Evolutionary conservation across 208 protist species (phyloP), one percentile per base, ranked within the genome.

Genomic region (Novymonas esmeraldas): DNA sequence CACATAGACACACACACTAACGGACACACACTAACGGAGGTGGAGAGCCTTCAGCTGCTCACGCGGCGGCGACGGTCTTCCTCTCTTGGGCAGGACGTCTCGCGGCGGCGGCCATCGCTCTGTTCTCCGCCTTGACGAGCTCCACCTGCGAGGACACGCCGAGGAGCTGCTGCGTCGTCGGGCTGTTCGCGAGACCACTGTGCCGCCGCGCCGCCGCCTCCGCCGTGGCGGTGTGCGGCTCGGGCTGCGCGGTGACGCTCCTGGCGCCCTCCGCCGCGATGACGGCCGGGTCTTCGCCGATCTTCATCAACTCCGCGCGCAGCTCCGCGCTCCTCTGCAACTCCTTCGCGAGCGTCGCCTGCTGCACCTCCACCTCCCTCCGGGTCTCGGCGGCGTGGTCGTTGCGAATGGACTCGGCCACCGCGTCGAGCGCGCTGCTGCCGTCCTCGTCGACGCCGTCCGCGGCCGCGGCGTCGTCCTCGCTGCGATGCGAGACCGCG

Each of bases 401-500:
- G 41, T 70, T 61, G 38, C 45, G 65, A 52, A 84, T 76, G 10
- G 79, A 84, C 74, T 77, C 56, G 31, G 68, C 74, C 20, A 81
- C 63, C 18, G 14, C 60, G 29, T 76, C 74, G 16, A 84, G 41
- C 39, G 64, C 34, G 14, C 68, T 67, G 26, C 60, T 61, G 33
- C 60, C 65, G 59, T 61, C 64, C 10, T 77, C 70, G 11, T 54
- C 55, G 18, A 36, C 58, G n/a, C 31, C 46, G 24, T 48, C 42
- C 14, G 31, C 60, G 45, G 46, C 48, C 11, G 26, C 63, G 13
- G 58, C 56, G 16, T 67, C 62, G 6, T 44, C 65, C 48, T 44
- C 50, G 51, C 33, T 31, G 29, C 38, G 22, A 26, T 44, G 31
- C 2, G 34, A 9, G 7, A 24, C 36, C 44, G 22, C 34, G 33